Conservation (phyloP, 305 asterid species). For the Vinca major region DNA sequence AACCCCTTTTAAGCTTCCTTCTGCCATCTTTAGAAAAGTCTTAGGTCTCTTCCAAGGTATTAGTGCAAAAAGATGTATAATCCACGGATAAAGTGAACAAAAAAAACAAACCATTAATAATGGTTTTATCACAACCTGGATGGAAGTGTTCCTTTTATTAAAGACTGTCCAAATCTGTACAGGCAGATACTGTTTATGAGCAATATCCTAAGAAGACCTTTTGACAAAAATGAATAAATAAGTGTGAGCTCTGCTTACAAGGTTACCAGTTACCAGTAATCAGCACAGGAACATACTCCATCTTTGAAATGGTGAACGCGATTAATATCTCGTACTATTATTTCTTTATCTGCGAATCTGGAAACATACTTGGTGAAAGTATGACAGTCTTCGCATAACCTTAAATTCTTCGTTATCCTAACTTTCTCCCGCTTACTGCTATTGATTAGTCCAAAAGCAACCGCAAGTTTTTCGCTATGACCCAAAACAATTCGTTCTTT, state of each 20-base stretch:
- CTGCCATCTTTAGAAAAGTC: no score
- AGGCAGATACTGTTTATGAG: no score
- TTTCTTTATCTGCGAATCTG: slow-evolving; percentile 48
- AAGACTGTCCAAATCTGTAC: no score
- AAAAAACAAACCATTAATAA: no score
- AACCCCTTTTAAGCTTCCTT: no score
- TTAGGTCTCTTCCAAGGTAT: no score
- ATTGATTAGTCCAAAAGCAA: slow-evolving; percentile 75
- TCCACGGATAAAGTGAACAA: no score
- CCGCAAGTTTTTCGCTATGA: slow-evolving; percentile 83
- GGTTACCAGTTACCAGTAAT: slow-evolving; percentile 72
- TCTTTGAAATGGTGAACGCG: slow-evolving; percentile 69
- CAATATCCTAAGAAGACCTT: neutral
- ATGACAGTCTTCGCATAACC: slow-evolving; percentile 89
- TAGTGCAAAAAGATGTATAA: no score
- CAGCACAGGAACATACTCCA: slow-evolving; percentile 77
- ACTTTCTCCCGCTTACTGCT: slow-evolving; percentile 63
- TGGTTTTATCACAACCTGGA: no score
- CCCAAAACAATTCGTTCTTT: slow-evolving; percentile 68
- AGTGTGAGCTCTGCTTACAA: neutral
- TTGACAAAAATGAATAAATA: neutral
- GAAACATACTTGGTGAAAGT: slow-evolving; percentile 65
- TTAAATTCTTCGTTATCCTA: slow-evolving; percentile 74
- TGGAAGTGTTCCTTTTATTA: no score
- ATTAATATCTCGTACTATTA: slow-evolving; percentile 68